Percentiles rank a stretch among this genome's conserved stretches.
These are phyloP conservation scores for Linum trigynum DNA, from an alignment of 345 rosid genomes.

Conservation along the genomic window DNA sequence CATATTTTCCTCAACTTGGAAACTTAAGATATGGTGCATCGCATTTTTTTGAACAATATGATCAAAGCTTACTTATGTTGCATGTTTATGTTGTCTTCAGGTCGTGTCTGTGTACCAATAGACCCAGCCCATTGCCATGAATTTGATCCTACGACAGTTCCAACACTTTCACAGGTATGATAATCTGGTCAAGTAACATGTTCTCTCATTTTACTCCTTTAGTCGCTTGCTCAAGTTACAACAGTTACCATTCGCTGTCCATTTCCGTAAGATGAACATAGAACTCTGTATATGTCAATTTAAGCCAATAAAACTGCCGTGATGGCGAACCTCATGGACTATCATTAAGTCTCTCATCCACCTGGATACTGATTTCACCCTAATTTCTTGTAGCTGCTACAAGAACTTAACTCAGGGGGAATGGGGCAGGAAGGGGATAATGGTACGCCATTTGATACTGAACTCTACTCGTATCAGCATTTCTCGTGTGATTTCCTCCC, in stretches of 20 bases:
- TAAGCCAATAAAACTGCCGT: too few species aligned
- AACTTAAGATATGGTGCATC: background rate
- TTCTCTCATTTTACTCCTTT: background rate
- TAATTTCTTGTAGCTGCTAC: constrained; percentile 48
- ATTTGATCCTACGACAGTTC: constrained; percentile 80
- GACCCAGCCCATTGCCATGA: constrained; percentile 69
- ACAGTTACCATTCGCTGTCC: too few species aligned
- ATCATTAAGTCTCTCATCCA: too few species aligned
- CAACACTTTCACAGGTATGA: constrained; percentile 59
- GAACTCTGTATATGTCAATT: too few species aligned
- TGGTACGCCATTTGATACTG: constrained; percentile 25
- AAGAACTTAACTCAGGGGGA: constrained; percentile 65
- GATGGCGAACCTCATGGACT: too few species aligned
- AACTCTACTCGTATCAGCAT: background rate
- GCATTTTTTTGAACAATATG: background rate
- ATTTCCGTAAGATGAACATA: too few species aligned
- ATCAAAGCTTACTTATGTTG: background rate
- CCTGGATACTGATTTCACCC: background rate
- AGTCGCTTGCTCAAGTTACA: too few species aligned
- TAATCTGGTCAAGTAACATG: background rate
- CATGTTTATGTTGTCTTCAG: constrained; percentile 24
- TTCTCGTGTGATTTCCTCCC: background rate
- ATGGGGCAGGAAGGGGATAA: constrained; percentile 29
- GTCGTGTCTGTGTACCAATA: constrained; percentile 85
- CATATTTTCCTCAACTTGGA: too few species aligned